These are phyloP conservation scores for Pythium graminicola DNA, from an alignment of 352 stramenopile species.

Conservation along the genomic window DNA sequence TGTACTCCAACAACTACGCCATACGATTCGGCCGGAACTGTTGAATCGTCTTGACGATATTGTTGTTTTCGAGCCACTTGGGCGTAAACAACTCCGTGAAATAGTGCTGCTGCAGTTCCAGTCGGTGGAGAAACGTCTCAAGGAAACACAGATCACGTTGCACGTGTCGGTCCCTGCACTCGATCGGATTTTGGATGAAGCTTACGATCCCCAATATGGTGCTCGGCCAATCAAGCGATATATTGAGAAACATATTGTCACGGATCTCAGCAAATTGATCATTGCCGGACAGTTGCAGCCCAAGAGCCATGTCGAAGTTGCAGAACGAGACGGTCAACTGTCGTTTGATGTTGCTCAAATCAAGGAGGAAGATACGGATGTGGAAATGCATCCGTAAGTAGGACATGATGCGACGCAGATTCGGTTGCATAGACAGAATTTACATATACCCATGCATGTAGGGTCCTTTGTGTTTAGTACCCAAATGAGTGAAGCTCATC, in stretches of 20 bases:
- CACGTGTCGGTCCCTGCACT: slow-evolving; percentile 72
- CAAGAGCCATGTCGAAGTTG: slow-evolving; percentile 64
- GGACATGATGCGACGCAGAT: too few relatives aligned
- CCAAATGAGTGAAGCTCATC: too few relatives aligned
- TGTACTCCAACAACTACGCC: slow-evolving; percentile 85
- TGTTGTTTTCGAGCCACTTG: slow-evolving; percentile 94
- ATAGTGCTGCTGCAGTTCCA: slow-evolving; percentile 94
- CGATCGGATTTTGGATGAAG: slow-evolving; percentile 88
- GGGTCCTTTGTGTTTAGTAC: too few relatives aligned
- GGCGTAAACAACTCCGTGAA: slow-evolving; percentile 77
- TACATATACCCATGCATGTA: too few relatives aligned
- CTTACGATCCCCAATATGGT: slow-evolving; percentile 93
- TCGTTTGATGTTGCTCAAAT: slow-evolving; percentile 49
- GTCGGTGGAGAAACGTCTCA: slow-evolving; percentile 66
- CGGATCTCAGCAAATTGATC: slow-evolving; percentile 71
- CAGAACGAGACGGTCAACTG: slow-evolving; percentile 37
- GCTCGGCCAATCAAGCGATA: slow-evolving; percentile 94
- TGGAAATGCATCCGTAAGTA: slow-evolving; percentile 18
- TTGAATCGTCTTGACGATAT: slow-evolving; percentile 96
- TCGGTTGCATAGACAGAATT: not conserved
- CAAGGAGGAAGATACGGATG: slow-evolving; percentile 27
- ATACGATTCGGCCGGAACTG: slow-evolving; percentile 92
- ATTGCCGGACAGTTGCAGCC: slow-evolving; percentile 44
- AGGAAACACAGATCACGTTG: slow-evolving; percentile 65
- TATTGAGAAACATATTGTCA: slow-evolving; percentile 94